Base-by-base conservation (phyloP, 176 grass and related monocot species). In the Canna indica region DNA sequence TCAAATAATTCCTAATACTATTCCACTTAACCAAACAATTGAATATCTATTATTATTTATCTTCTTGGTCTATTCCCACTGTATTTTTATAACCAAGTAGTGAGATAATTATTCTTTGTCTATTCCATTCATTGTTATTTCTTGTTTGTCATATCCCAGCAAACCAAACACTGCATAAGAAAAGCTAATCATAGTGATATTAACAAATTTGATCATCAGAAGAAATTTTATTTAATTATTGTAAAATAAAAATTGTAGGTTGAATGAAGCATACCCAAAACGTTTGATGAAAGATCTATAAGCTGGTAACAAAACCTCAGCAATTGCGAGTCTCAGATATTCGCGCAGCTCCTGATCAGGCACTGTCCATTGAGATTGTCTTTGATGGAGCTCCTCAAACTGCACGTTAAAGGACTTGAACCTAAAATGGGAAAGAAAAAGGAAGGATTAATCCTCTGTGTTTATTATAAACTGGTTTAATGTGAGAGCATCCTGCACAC, bases 371-470 rank as follows among this genome's bases (percentile, higher is more conserved):
- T 88, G 84, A 81, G 84, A 83, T 31, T 99, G 94, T 68, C 83
- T 92, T 79, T 93, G 94, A 48, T 93, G 86, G 25, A 88, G 83
- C 80, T 99, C 94, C 36, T 99, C 94, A 52, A 99, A 92, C 68
- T 90, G 77, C 20, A 78, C 8, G 57, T 87, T 93, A 74, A 99
- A 99, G 76, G 84, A 87, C 75, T 77, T 84, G 78, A 99, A 93
- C 80, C 94, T 99, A 81, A 39, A 22, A 75, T 9, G 17, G 26
- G 4, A 48, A 26, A 33, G 9, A 9, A 1, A 1, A 61, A 28
- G 13, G 12, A 33, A 74, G n/a, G 85, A 45, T 13, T 47, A 73
- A 39, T 45, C 71, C 4, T 45, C 5, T 16, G 4, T 62, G 3
- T 2, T 1, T 36, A 20, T 36, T 18, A 16, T 52, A 35, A 70